Evolutionary conservation across 331 rosid genomes (phyloP).

Genomic region (Acacia concinna): DNA sequence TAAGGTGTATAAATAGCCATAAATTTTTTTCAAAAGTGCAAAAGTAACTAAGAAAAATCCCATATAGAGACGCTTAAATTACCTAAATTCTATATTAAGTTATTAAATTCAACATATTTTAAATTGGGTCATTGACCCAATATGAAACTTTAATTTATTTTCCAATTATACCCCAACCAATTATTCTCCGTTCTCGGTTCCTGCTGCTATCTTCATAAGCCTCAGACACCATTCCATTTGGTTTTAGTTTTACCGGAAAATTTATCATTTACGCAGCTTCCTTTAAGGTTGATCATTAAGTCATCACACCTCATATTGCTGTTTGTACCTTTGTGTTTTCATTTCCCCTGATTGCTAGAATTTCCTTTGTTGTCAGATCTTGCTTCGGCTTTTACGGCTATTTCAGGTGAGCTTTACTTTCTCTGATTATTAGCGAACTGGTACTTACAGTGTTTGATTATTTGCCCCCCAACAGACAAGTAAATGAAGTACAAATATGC

Average conservation of each 20-base stretch:
- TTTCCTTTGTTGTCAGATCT: conserved; percentile 50
- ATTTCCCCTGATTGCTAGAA: conserved; percentile 36
- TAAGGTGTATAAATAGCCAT: too few species aligned
- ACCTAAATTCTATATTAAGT: too few species aligned
- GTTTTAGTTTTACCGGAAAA: conserved; percentile 5
- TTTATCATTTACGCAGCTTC: conserved; percentile 17
- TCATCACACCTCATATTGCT: conserved; percentile 19
- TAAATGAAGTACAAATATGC: conserved; percentile 1
- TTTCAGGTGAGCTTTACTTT: conserved; percentile 35
- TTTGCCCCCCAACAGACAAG: not conserved
- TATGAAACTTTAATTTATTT: too few species aligned
- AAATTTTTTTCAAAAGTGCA: too few species aligned
- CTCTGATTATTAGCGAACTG: not conserved
- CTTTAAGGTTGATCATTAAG: conserved; percentile 25
- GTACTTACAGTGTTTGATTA: not conserved
- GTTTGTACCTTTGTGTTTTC: not conserved
- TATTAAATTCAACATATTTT: too few species aligned
- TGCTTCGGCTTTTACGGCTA: conserved; percentile 24
- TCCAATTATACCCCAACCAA: too few species aligned
- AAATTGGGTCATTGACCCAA: too few species aligned
- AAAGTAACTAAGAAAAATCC: too few species aligned
- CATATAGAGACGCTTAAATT: too few species aligned
- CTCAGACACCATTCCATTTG: not conserved
- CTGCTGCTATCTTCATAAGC: conserved; percentile 21
- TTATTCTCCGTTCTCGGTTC: too few species aligned